A percentile compares a stretch with the other conserved stretches of the same genome.
These are phyloP conservation scores for Platanus orientalis DNA, from an alignment of 164 flowering plant species.

Conservation along the genomic window DNA sequence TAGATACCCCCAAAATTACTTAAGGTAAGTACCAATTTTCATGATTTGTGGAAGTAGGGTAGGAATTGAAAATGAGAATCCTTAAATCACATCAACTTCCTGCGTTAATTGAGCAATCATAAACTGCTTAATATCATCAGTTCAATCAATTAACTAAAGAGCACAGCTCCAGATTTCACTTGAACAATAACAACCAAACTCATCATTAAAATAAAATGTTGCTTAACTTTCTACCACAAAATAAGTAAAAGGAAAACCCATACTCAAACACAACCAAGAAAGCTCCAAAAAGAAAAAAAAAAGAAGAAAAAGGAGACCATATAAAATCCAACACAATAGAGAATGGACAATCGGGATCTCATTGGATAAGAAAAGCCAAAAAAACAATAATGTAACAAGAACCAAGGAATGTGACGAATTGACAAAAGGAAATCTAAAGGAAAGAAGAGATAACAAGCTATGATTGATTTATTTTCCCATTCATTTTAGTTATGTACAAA, in stretches of 20 bases:
- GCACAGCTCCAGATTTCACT: too few relatives aligned
- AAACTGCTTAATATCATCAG: not conserved
- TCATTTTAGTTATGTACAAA: not conserved
- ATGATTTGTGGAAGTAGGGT: conserved; percentile 26
- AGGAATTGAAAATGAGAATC: not conserved
- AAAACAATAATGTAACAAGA: not conserved
- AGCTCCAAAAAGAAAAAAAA: too few relatives aligned
- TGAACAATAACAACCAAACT: too few relatives aligned
- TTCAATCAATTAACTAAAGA: not conserved
- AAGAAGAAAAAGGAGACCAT: conserved; percentile 1
- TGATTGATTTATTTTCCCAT: not conserved
- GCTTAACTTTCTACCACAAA: not conserved
- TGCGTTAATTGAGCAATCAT: conserved; percentile 14
- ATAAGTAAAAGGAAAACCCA: conserved; percentile 13
- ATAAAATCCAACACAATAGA: not conserved
- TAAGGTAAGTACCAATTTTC: conserved; percentile 27
- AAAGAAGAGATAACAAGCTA: not conserved
- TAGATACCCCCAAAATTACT: too few relatives aligned
- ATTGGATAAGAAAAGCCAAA: not conserved
- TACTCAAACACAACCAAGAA: conserved; percentile 13
- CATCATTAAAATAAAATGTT: too few relatives aligned
- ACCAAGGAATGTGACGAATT: not conserved
- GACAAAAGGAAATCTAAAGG: conserved; percentile 5
- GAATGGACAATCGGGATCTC: not conserved
- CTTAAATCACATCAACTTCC: not conserved